Percentiles rank a stretch among this genome's conserved stretches.
Conservation (phyloP, 345 rosid genomes). For the Gossypium anomalum region DNA sequence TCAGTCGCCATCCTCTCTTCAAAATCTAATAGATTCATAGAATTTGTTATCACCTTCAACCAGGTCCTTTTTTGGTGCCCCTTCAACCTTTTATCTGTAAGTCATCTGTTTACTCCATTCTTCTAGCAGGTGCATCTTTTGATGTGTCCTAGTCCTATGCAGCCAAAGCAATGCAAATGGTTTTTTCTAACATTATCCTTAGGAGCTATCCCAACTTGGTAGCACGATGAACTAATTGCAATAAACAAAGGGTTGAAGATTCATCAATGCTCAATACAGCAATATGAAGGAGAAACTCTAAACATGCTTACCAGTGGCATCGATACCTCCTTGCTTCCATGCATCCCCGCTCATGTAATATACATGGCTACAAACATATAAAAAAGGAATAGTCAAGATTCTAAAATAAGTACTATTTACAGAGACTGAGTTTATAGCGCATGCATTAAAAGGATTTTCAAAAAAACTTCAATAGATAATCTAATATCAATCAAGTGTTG, state of each 20-base stretch:
- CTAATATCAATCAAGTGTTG: background rate
- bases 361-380: constrained; percentile 65
- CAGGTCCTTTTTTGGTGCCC: background rate
- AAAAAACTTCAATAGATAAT: background rate
- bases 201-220: background rate
- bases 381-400: constrained; percentile 29
- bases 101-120: background rate
- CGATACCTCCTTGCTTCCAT: constrained; percentile 99
- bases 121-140: background rate
- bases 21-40: background rate
- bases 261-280: background rate
- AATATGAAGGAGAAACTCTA: background rate
- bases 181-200: background rate
- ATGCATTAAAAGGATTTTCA: background rate
- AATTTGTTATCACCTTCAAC: background rate
- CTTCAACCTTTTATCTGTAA: background rate
- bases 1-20: background rate
- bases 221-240: background rate
- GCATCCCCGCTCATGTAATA: constrained; percentile 99
- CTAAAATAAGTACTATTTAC: constrained; percentile 10
- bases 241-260: background rate
- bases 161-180: background rate
- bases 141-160: background rate
- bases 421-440: background rate
- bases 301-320: constrained; percentile 72